Evolutionary conservation across 2,329 filamentous ascomycete species (phyloP), one percentile per base, ranked within the genome.

Genomic region (Penicillium sp.): DNA sequence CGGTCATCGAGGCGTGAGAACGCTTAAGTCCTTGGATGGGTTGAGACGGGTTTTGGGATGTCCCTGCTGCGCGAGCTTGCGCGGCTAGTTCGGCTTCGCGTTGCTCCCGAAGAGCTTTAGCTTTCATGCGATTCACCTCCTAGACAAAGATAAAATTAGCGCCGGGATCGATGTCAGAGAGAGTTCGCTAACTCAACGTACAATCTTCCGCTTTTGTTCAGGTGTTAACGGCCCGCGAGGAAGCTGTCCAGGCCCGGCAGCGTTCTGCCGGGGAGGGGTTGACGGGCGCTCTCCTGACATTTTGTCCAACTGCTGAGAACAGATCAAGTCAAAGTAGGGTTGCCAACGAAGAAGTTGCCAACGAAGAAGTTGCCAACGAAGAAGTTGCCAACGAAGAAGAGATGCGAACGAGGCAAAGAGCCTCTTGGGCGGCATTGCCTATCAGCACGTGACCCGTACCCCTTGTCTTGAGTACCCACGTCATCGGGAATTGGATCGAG

Each of bases 91-190:
- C 86, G 37, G 89, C 87, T 70, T 93, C 87, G 60, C 85, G 85
- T 71, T 89, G 88, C 67, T 91, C 87, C 60, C 91, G 89, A 19
- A 93, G 82, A 2, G 93, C 93, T 83, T 97, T 98, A 58, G 95
- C 92, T 78, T 88, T 91, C 33, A 97, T 85, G 22, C 94, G 87
- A 69, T 89, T 93, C 75, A 94, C 88, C 86, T 97, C 94, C 91
- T 95, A 60, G 19, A 10, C 57, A 19, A 13, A 43, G 40, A 8
- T n/a, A 2, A 14, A 26, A n/a, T 53, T 28, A 53, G 22, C 16
- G 7, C 19, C 16, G 30, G 10, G 30, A 37, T 38, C n/a, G 26
- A 22, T n/a, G 53, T 48, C 51, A 52, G 22, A 59, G 59, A 8
- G 51, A 40, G 30, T 19, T 6, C 11, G 49, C 22, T 26, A 30